These are phyloP conservation scores for Benincasa hispida DNA, from an alignment of 306 rosid genomes.

Conservation along the genomic window DNA sequence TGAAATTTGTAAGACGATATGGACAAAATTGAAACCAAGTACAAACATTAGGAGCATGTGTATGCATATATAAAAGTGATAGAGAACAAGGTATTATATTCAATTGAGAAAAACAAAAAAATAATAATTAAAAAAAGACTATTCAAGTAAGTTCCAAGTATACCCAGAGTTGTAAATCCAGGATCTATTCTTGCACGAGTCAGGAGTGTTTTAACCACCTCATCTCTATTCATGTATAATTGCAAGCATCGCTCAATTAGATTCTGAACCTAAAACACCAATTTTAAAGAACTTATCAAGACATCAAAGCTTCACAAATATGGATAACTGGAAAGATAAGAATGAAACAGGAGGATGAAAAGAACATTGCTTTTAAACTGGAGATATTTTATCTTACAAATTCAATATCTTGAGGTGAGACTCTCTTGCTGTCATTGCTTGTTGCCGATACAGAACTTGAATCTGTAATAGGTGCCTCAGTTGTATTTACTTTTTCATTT, in stretches of 20 bases:
- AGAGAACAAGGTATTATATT: background rate
- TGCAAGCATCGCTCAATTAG: conserved; percentile 89
- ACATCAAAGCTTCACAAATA: background rate
- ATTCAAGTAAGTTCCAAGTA: conserved; percentile 8
- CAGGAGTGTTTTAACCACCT: conserved; percentile 87
- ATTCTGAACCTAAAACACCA: conserved; percentile 58
- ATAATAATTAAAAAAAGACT: background rate
- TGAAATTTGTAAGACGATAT: background rate
- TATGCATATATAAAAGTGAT: background rate
- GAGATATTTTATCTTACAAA: conserved; percentile 42
- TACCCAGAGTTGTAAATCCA: conserved; percentile 90
- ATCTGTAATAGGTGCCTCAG: conserved; percentile 75
- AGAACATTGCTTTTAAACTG: background rate
- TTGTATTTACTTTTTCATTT: conserved; percentile 47
- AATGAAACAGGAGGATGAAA: background rate
- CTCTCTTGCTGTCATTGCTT: conserved; percentile 76
- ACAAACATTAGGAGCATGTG: background rate
- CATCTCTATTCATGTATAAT: conserved; percentile 87
- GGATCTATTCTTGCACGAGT: conserved; percentile 97
- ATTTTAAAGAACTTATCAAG: background rate
- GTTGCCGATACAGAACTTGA: conserved; percentile 71
- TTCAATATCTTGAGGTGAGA: conserved; percentile 88
- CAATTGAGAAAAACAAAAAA: background rate
- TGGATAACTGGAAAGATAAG: background rate
- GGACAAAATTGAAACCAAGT: background rate